Percentiles rank a stretch among this genome's conserved stretches.
Conservation (phyloP, 2,329 filamentous ascomycete genomes). For the Penicillium sp. region DNA sequence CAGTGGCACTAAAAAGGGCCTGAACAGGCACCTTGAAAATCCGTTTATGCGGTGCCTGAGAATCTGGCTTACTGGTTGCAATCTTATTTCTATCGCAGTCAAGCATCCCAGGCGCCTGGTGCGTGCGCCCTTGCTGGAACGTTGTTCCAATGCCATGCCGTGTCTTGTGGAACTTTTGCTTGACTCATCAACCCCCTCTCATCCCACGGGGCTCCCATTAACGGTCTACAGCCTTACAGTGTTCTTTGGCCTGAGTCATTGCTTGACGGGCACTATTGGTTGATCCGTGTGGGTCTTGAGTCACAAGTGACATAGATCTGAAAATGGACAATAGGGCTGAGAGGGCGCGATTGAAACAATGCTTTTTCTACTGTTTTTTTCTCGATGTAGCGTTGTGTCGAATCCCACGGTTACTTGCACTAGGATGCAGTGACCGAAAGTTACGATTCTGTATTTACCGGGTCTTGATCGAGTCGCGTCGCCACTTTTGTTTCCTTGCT, state of each 20-base stretch:
- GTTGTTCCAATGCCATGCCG: not conserved
- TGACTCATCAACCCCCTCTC: not conserved
- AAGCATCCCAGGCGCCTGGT: constrained; percentile 6
- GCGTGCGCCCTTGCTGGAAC: not conserved
- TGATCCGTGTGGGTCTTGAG: not conserved
- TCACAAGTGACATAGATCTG: not conserved
- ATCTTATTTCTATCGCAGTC: constrained; percentile 4
- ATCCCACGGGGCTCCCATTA: not conserved
- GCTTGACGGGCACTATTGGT: not conserved
- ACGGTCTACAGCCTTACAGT: not conserved
- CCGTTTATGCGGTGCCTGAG: constrained; percentile 2
- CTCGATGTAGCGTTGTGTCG: constrained; percentile 8
- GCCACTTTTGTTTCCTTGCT: constrained; percentile 7
- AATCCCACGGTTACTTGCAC: constrained; percentile 1
- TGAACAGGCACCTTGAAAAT: not conserved
- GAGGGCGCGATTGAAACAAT: constrained; percentile 4
- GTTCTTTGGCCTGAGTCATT: constrained; percentile 4
- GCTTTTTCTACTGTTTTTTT: not conserved
- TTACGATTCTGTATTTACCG: constrained; percentile 1
- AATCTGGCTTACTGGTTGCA: not conserved
- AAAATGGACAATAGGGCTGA: not conserved
- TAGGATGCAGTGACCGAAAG: not conserved
- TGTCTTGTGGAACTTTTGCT: not conserved
- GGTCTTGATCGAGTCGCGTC: not conserved
- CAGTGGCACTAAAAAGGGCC: constrained; percentile 64